Conservation (phyloP, 2,329 filamentous ascomycete species). For the Lasiodiplodia theobromae region DNA sequence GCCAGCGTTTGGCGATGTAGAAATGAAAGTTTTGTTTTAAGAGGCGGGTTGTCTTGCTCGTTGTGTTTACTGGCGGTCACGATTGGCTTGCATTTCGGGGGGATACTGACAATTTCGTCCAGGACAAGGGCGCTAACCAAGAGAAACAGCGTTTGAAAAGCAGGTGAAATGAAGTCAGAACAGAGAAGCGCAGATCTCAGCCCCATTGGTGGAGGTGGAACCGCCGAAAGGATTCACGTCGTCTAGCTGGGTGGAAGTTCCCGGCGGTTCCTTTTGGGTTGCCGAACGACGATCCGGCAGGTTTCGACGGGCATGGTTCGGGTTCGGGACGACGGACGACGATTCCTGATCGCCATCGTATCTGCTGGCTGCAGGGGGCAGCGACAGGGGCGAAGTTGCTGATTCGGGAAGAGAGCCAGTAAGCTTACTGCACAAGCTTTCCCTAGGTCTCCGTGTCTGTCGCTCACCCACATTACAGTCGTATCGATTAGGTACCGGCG, state of each 20-base stretch:
- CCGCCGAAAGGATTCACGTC: background rate
- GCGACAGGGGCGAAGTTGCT: background rate
- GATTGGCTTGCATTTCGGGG: background rate
- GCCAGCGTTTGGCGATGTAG: slow-evolving; percentile 15
- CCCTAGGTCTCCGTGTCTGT: background rate
- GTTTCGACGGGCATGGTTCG: background rate
- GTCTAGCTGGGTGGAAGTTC: slow-evolving; percentile 6
- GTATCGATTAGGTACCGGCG: background rate
- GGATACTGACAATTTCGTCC: background rate
- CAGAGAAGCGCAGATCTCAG: slow-evolving; percentile 7
- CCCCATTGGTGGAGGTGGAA: background rate
- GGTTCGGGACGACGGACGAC: background rate
- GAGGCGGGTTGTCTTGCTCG: background rate
- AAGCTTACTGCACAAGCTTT: slow-evolving; percentile 21
- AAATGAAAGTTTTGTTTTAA: slow-evolving; percentile 9
- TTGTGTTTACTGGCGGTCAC: background rate
- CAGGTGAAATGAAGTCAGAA: background rate
- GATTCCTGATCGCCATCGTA: background rate
- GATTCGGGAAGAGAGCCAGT: background rate
- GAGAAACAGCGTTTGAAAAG: background rate
- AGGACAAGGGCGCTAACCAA: background rate
- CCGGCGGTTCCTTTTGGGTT: background rate
- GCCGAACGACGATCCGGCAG: background rate
- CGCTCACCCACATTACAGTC: background rate
- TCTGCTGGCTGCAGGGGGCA: slow-evolving; percentile 23